A percentile compares a stretch with the other conserved stretches of the same genome.
These are phyloP conservation scores for Phytophthora fragariaefolia DNA, from an alignment of 352 stramenopile genomes.

Conservation along the genomic window DNA sequence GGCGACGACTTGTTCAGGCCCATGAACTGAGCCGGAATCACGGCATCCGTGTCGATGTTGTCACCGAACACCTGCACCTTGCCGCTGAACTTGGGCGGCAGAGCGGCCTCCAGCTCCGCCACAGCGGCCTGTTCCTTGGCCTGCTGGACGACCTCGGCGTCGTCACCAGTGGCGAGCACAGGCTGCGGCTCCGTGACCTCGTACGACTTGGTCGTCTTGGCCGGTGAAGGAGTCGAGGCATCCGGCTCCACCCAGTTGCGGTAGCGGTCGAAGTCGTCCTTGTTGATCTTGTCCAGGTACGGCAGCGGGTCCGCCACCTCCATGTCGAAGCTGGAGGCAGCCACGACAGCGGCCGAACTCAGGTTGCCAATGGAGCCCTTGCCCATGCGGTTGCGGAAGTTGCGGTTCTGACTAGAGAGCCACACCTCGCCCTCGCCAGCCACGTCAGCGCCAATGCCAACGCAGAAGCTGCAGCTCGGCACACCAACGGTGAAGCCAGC, in stretches of 20 bases:
- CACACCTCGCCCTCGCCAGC: slow-evolving; percentile 77
- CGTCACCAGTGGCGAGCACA: slow-evolving; percentile 37
- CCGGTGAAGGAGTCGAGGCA: slow-evolving; percentile 22
- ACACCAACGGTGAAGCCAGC: slow-evolving; percentile 80
- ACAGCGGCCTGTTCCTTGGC: slow-evolving; percentile 65
- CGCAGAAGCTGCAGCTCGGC: slow-evolving; percentile 84
- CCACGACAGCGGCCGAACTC: slow-evolving; percentile 68
- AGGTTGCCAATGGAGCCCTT: slow-evolving; percentile 84
- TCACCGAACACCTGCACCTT: slow-evolving; percentile 81
- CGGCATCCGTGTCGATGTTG: slow-evolving; percentile 84
- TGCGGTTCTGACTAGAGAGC: slow-evolving; percentile 86
- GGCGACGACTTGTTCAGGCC: slow-evolving; percentile 81
- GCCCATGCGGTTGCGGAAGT: slow-evolving; percentile 89
- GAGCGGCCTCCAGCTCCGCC: slow-evolving; percentile 55
- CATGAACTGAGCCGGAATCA: slow-evolving; percentile 88
- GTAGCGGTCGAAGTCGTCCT: slow-evolving; percentile 81
- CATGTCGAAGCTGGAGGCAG: slow-evolving; percentile 84
- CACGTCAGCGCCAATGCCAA: slow-evolving; percentile 82
- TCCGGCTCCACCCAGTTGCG: slow-evolving; percentile 73
- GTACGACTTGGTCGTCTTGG: slow-evolving; percentile 44
- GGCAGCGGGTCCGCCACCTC: slow-evolving; percentile 71
- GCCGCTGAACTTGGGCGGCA: slow-evolving; percentile 65
- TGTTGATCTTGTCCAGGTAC: slow-evolving; percentile 68
- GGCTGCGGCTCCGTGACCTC: slow-evolving; percentile 54
- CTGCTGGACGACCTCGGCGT: slow-evolving; percentile 42